Conservation (phyloP, 225 moss, liverwort and hornwort species). For the Neckera pumila region DNA sequence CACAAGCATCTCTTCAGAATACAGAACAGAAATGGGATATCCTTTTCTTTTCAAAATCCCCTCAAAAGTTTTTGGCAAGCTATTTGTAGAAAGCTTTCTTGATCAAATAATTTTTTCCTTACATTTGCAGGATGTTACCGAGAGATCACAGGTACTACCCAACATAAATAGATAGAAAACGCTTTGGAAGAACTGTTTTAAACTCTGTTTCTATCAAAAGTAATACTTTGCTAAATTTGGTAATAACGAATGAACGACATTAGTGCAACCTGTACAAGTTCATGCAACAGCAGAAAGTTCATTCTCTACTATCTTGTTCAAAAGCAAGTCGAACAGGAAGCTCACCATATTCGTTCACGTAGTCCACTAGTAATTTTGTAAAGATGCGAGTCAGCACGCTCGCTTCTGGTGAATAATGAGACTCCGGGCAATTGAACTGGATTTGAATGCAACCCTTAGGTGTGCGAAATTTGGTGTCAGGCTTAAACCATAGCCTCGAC, state of each 20-base stretch:
- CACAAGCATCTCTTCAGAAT: constrained; percentile 15
- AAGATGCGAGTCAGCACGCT: constrained; percentile 85
- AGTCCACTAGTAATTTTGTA: constrained; percentile 86
- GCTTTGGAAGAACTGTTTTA: neutral
- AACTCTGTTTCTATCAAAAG: neutral
- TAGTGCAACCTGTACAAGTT: neutral
- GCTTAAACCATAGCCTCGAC: constrained; percentile 94
- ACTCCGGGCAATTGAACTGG: constrained; percentile 88
- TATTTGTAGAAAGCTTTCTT: neutral
- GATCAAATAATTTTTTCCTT: neutral
- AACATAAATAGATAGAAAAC: neutral
- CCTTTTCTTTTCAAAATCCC: neutral
- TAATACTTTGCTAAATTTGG: neutral
- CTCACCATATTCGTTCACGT: constrained; percentile 92
- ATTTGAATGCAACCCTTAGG: constrained; percentile 92
- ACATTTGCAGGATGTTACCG: neutral
- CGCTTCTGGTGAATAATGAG: constrained; percentile 83
- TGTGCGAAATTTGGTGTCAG: constrained; percentile 79
- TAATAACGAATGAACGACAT: neutral
- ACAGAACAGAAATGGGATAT: neutral
- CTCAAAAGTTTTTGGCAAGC: neutral
- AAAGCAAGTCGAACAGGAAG: neutral
- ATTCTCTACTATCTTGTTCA: neutral
- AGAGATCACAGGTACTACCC: neutral
- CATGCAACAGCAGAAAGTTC: neutral